Percentiles rank a stretch among this genome's conserved stretches.
These are phyloP conservation scores for Botryotinia globosa DNA, from an alignment of 2,329 filamentous ascomycete species.

Conservation along the genomic window DNA sequence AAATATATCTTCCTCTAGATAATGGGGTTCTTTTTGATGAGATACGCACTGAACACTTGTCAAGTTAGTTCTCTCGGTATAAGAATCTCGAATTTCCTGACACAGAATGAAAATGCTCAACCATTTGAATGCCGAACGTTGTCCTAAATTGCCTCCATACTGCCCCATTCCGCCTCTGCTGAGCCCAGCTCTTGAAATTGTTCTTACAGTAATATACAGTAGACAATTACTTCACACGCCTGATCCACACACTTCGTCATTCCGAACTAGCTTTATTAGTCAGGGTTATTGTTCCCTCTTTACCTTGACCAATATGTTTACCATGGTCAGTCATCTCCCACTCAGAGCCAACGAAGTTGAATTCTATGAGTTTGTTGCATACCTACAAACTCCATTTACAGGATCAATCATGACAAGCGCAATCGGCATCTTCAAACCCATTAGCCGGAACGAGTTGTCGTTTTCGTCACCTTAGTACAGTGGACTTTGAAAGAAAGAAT, in stretches of 20 bases:
- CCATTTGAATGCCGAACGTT: neutral
- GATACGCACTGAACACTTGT: neutral
- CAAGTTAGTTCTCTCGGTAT: rapidly evolving
- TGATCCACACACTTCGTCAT: neutral
- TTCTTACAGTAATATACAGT: neutral
- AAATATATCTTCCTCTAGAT: neutral
- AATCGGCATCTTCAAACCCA: neutral
- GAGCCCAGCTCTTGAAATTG: neutral
- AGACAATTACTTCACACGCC: too few relatives aligned
- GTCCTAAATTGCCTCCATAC: neutral
- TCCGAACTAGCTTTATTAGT: neutral
- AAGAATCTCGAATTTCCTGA: neutral
- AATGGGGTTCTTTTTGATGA: neutral
- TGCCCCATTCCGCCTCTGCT: neutral
- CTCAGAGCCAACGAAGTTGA: too few relatives aligned
- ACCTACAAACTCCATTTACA: neutral
- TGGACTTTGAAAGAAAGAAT: neutral
- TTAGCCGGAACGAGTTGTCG: too few relatives aligned
- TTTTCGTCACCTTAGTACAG: neutral
- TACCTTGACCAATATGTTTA: neutral
- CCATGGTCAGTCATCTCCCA: too few relatives aligned
- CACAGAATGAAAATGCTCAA: neutral
- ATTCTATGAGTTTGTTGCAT: neutral
- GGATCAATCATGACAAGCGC: neutral
- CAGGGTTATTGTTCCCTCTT: neutral